Conservation (phyloP, 2,329 filamentous ascomycete species). For the Colletotrichum sidae region DNA sequence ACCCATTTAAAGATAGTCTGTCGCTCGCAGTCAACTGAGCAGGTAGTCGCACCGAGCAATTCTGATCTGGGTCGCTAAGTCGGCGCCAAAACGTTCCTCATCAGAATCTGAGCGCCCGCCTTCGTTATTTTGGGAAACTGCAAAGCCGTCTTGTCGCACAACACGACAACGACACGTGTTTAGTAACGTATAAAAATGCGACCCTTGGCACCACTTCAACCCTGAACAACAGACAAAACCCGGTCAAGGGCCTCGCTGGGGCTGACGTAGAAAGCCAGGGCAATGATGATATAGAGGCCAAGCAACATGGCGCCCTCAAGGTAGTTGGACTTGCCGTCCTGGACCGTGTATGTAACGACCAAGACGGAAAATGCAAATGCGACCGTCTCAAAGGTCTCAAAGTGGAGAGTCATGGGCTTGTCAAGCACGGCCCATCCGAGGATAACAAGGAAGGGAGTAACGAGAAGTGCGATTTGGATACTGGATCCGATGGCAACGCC, state of each 20-base stretch:
- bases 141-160: background rate
- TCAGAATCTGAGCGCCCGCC: too few species aligned
- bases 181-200: slow-evolving; percentile 7
- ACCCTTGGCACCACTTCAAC: slow-evolving; percentile 6
- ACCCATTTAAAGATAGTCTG: slow-evolving; percentile 8
- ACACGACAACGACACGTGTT: background rate
- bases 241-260: slow-evolving; percentile 61
- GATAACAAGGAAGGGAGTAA: slow-evolving; percentile 84
- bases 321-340: slow-evolving; percentile 87
- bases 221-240: slow-evolving; percentile 34
- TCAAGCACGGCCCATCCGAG: slow-evolving; percentile 82
- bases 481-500: slow-evolving; percentile 85
- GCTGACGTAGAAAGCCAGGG: slow-evolving; percentile 69
- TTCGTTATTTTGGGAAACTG: background rate
- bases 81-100: too few species aligned
- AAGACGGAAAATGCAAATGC: slow-evolving; percentile 81
- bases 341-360: slow-evolving; percentile 80
- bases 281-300: slow-evolving; percentile 69
- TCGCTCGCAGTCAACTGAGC: background rate
- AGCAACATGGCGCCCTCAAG: slow-evolving; percentile 80
- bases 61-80: too few species aligned
- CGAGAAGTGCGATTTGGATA: slow-evolving; percentile 85
- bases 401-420: slow-evolving; percentile 80
- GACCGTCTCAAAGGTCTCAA: slow-evolving; percentile 84
- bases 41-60: too few species aligned